Conservation (phyloP, 208 protist species). For the Leishmania lainsoni region DNA sequence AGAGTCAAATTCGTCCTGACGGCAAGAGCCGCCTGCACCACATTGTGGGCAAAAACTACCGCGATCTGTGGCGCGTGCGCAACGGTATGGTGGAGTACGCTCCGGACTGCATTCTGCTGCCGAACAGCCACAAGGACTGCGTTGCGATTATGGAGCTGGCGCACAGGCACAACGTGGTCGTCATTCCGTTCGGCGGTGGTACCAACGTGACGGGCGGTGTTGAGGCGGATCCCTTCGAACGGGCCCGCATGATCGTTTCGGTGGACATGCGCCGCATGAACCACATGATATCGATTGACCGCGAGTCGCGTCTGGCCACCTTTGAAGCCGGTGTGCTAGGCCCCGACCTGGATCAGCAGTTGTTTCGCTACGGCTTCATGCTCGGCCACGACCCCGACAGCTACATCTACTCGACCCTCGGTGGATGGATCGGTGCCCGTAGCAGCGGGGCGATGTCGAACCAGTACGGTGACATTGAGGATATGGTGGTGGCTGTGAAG, state of each 20-base stretch:
- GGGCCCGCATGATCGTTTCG: constrained; percentile 89
- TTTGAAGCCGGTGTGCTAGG: constrained; percentile 93
- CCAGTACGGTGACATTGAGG: constrained; percentile 94
- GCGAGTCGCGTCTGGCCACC: constrained; percentile 80
- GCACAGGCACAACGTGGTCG: constrained; percentile 89
- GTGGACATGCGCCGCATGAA: constrained; percentile 95
- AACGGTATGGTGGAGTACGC: constrained; percentile 86
- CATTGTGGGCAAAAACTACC: constrained; percentile 93
- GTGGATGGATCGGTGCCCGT: constrained; percentile 95
- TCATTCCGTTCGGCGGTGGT: constrained; percentile 95
- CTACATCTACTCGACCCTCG: constrained; percentile 93
- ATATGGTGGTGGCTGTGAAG: constrained; percentile 92
- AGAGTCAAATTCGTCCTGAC: constrained; percentile 75
- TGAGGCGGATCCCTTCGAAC: constrained; percentile 86
- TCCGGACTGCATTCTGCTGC: constrained; percentile 91
- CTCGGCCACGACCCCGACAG: constrained; percentile 94
- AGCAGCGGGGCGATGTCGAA: constrained; percentile 96
- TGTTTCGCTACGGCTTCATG: constrained; percentile 89
- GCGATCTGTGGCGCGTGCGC: constrained; percentile 91
- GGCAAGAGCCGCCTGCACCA: constrained; percentile 81
- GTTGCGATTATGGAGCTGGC: constrained; percentile 82
- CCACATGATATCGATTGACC: constrained; percentile 86
- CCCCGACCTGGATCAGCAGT: constrained; percentile 88
- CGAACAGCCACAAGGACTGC: constrained; percentile 88
- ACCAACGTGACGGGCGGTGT: constrained; percentile 94